Conservation (phyloP, 495 filamentous ascomycete genomes). For the Extremus antarcticus region DNA sequence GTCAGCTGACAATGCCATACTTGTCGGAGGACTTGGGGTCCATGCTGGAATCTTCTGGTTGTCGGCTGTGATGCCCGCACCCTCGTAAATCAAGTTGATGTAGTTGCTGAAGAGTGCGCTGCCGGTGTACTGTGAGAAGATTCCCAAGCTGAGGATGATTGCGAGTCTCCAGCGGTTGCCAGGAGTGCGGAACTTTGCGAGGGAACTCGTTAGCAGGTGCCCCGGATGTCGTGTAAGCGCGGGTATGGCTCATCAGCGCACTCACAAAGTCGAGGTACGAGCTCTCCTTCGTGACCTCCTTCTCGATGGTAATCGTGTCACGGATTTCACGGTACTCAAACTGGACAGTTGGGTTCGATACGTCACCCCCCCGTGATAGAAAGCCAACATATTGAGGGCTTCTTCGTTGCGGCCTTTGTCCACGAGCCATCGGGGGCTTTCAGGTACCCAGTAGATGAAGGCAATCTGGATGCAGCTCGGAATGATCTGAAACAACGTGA, state of each 20-base stretch:
- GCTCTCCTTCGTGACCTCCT: conserved; percentile 27
- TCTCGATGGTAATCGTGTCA: conserved; percentile 28
- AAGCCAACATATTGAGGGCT: conserved; percentile 18
- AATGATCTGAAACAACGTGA: conserved; percentile 35
- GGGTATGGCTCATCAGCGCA: no score
- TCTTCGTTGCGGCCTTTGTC: conserved; percentile 19
- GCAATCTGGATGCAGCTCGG: conserved; percentile 37
- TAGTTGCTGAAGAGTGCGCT: conserved; percentile 56
- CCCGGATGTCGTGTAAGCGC: no score
- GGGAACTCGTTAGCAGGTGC: no score
- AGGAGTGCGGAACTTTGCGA: no score
- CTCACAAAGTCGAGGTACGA: conserved; percentile 48
- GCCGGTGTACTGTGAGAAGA: conserved; percentile 60
- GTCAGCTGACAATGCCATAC: conserved; percentile 2
- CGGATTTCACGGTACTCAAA: conserved; percentile 41
- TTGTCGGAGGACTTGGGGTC: conserved; percentile 9
- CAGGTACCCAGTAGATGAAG: conserved; percentile 31
- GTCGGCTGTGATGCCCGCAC: conserved; percentile 39
- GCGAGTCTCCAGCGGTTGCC: conserved; percentile 55
- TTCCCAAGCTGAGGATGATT: conserved; percentile 47
- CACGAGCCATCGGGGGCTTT: conserved; percentile 16
- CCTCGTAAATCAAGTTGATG: conserved; percentile 44
- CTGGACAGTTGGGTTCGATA: conserved; percentile 44
- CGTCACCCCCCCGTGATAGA: conserved; percentile 46
- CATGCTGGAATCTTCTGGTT: conserved; percentile 3